A percentile compares a stretch with the other conserved stretches of the same genome.
phyloP scores from a whole-genome alignment of 768 basidiomycete species.

The Boletus rufocinnamomeus region DNA sequence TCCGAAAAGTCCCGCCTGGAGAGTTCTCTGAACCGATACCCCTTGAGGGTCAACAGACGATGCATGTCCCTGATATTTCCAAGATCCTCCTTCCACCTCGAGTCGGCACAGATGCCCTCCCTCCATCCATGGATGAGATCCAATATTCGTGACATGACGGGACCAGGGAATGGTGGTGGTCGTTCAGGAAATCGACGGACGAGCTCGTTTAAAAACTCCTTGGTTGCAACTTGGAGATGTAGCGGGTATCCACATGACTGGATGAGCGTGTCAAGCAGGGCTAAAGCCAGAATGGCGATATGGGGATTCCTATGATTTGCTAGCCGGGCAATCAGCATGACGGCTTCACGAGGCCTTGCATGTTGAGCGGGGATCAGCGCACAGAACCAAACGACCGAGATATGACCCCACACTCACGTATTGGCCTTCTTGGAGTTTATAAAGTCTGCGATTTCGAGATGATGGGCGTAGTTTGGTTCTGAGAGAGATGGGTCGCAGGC shows the following conservation, averaged over 20 bases:
- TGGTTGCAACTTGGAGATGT: constrained; percentile 94
- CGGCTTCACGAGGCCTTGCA: constrained; percentile 84
- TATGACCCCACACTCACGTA: constrained; percentile 54
- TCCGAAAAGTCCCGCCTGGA: constrained; percentile 22
- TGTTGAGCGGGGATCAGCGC: not conserved
- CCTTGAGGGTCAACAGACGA: constrained; percentile 89
- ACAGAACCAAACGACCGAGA: not conserved
- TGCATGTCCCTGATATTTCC: constrained; percentile 99
- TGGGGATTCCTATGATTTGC: constrained; percentile 95
- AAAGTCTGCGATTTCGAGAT: constrained; percentile 92
- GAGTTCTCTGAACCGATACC: constrained; percentile 72
- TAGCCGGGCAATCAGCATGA: constrained; percentile 78
- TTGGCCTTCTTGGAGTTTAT: constrained; percentile 97
- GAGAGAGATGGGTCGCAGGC: constrained; percentile 85
- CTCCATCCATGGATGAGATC: constrained; percentile 95
- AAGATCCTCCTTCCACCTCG: constrained; percentile 94
- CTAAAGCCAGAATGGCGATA: constrained; percentile 81
- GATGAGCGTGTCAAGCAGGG: constrained; percentile 88
- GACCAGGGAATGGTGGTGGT: constrained; percentile 91
- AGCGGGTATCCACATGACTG: constrained; percentile 97
- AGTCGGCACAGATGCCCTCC: constrained; percentile 84
- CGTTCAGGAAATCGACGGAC: constrained; percentile 97
- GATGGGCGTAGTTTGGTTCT: constrained; percentile 89
- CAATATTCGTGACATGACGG: constrained; percentile 92
- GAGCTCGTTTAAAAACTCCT: constrained; percentile 98